These are phyloP conservation scores for Aureobasidium uvarum DNA, from an alignment of 2,329 filamentous ascomycete genomes.

Conservation along the genomic window DNA sequence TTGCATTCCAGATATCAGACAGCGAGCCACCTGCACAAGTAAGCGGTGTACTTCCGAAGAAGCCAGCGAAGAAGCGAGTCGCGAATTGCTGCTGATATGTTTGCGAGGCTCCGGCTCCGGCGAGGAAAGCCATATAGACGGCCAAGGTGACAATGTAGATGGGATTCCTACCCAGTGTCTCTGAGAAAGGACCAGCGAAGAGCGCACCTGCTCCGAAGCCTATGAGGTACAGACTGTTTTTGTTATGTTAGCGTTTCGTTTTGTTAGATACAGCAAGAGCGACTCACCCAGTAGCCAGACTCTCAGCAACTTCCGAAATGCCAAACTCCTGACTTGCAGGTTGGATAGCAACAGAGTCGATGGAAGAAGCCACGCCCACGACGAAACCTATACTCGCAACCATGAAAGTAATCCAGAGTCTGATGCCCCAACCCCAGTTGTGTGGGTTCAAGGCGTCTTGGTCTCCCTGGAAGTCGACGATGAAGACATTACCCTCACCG, in stretches of 20 bases:
- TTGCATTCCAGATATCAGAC: slow-evolving; percentile 49
- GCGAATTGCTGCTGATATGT: slow-evolving; percentile 50
- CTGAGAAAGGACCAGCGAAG: slow-evolving; percentile 51
- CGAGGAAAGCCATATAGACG: slow-evolving; percentile 51
- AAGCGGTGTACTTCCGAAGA: slow-evolving; percentile 48
- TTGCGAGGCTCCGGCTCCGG: slow-evolving; percentile 49
- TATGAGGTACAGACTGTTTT: slow-evolving; percentile 35
- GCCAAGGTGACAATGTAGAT: slow-evolving; percentile 51
- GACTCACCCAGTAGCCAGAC: slow-evolving; percentile 47
- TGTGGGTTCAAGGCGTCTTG: slow-evolving; percentile 41
- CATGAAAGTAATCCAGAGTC: slow-evolving; percentile 39
- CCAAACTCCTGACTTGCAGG: slow-evolving; percentile 49
- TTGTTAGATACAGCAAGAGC: too few species aligned
- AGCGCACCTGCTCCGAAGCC: slow-evolving; percentile 51
- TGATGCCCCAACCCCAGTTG: slow-evolving; percentile 38
- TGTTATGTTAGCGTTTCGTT: background rate
- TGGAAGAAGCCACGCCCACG: slow-evolving; percentile 53
- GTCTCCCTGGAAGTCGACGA: slow-evolving; percentile 41
- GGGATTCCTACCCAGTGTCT: slow-evolving; percentile 47
- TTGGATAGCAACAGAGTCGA: slow-evolving; percentile 51
- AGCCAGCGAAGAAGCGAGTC: slow-evolving; percentile 52
- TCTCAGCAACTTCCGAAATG: slow-evolving; percentile 53
- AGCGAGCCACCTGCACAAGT: slow-evolving; percentile 50
- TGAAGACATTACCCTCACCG: slow-evolving; percentile 41
- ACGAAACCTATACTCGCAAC: slow-evolving; percentile 49